A percentile compares a stretch with the other conserved stretches of the same genome.
Conservation (phyloP, 257 asterid species). For the Phtheirospermum japonicum region DNA sequence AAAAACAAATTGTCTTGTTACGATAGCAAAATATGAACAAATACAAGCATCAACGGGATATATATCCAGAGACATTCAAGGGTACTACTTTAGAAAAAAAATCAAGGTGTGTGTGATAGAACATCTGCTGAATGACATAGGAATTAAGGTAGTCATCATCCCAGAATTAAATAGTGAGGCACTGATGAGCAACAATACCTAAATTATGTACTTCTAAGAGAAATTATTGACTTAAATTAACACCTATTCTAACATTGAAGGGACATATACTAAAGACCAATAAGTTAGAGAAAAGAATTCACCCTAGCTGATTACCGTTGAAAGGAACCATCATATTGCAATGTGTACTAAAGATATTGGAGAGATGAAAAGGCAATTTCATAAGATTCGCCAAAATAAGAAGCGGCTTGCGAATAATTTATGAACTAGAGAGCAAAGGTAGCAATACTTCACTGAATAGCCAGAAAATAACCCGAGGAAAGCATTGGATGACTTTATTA, state of each 20-base stretch:
- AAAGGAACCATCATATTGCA: constrained; percentile 13
- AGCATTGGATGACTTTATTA: not conserved
- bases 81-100: not conserved
- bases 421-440: constrained; percentile 8
- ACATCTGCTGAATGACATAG: constrained; percentile 5
- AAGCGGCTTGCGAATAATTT: constrained; percentile 11
- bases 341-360: not conserved
- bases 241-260: constrained; percentile 7
- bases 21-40: constrained; percentile 10
- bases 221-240: constrained; percentile 8
- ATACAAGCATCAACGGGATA: not conserved
- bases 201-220: not conserved
- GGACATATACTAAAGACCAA: not conserved
- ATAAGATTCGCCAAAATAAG: constrained; percentile 11
- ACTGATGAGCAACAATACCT: not conserved
- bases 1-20: constrained; percentile 15
- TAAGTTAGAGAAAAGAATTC: not conserved
- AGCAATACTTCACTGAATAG: constrained; percentile 5
- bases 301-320: constrained; percentile 6
- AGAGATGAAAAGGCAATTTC: not conserved
- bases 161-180: constrained; percentile 7
- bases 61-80: constrained; percentile 13
- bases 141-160: not conserved
- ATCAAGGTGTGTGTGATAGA: not conserved
- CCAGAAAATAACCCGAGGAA: constrained; percentile 1